These are phyloP conservation scores for Polytolypa hystricis DNA, from an alignment of 2,329 filamentous ascomycete genomes.

Conservation along the genomic window DNA sequence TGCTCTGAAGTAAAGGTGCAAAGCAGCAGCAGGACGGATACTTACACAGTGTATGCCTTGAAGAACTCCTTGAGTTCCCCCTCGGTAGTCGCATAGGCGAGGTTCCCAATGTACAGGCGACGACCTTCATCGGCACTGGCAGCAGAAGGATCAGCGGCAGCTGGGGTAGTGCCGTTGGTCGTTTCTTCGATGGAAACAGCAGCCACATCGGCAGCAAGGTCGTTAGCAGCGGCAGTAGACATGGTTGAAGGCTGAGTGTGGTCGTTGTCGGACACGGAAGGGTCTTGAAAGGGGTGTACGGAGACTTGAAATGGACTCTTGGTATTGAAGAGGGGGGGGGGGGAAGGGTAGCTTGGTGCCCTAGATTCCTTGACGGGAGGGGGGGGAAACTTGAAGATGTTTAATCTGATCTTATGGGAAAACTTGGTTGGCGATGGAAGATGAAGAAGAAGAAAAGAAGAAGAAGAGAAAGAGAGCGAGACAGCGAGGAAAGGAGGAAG, in stretches of 20 bases:
- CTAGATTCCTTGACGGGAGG: conserved; percentile 49
- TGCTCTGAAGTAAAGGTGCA: no score
- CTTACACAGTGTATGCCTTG: conserved; percentile 98
- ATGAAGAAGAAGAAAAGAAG: conserved; percentile 13
- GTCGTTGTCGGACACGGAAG: conserved; percentile 22
- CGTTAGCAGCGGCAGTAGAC: conserved; percentile 70
- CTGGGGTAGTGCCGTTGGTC: conserved; percentile 50
- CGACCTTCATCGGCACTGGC: conserved; percentile 97
- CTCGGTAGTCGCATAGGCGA: conserved; percentile 99
- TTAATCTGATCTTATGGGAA: conserved; percentile 15
- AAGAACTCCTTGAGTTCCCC: conserved; percentile 99
- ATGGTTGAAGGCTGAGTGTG: conserved; percentile 46
- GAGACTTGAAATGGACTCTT: conserved; percentile 49
- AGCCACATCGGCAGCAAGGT: conserved; percentile 56
- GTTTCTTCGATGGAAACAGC: conserved; percentile 52
- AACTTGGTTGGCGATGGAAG: conserved; percentile 12
- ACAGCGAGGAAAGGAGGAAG: conserved; percentile 9
- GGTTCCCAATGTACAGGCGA: conserved; percentile 99
- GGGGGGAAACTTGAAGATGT: conserved; percentile 15
- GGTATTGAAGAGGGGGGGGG: conserved; percentile 50
- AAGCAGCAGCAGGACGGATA: conserved; percentile 32
- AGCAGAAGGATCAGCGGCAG: conserved; percentile 76
- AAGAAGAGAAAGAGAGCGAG: conserved; percentile 13
- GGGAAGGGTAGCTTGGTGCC: conserved; percentile 81
- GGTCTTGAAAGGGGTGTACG: conserved; percentile 28